These are phyloP conservation scores for Syzygium grande DNA, from an alignment of 345 rosid species.

Conservation along the genomic window DNA sequence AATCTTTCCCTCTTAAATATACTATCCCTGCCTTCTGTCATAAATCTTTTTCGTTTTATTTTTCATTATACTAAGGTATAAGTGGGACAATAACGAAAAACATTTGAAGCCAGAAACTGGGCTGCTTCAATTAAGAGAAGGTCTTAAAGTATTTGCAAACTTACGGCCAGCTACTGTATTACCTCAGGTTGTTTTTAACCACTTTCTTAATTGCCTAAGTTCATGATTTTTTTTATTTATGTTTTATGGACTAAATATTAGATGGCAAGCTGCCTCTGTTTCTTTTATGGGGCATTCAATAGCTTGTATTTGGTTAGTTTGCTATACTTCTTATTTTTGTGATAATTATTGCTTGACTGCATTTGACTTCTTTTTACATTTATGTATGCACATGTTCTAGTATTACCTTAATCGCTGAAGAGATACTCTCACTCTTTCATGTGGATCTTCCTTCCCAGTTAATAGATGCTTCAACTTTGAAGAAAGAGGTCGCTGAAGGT, in stretches of 20 bases:
- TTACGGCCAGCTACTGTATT: conserved; percentile 86
- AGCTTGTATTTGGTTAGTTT: background rate
- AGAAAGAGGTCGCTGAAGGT: conserved; percentile 90
- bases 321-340: background rate
- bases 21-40: background rate
- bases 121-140: conserved; percentile 73
- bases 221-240: background rate
- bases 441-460: conserved; percentile 28
- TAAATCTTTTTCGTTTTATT: background rate
- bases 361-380: background rate
- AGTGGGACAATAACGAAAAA: conserved; percentile 88
- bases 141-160: conserved; percentile 88
- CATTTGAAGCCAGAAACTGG: conserved; percentile 94
- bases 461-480: conserved; percentile 91
- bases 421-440: background rate
- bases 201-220: background rate
- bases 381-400: background rate
- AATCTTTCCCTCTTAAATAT: background rate
- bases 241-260: background rate
- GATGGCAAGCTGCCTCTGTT: background rate
- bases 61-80: conserved; percentile 42
- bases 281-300: background rate
- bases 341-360: background rate
- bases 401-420: background rate
- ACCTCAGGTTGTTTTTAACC: conserved; percentile 50